Base-by-base conservation (phyloP, 148 eudicot species). In the Dysphania ambrosioides region DNA sequence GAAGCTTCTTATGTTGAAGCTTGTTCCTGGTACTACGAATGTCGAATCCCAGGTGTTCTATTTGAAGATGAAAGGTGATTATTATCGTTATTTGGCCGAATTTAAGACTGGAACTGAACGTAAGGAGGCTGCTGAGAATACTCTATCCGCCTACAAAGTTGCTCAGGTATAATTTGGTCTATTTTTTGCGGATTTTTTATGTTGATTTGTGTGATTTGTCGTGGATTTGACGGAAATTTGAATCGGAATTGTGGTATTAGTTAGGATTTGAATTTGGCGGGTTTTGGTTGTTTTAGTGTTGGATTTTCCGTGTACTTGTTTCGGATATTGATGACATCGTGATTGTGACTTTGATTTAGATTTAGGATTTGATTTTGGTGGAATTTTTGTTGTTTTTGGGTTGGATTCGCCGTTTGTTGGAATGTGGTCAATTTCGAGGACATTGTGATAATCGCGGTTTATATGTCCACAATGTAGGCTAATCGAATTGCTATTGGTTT, bases 91-190 rank as follows among this genome's bases (percentile, higher is more conserved):
- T 75, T 72, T 80, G 36, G 83, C 83, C 3, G 83, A 80, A 68
- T 75, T 80, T 58, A 80, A 66, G 53, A n/a, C 83, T 26, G 83
- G 76, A 26, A 41, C 75, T 42, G 83, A 80, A 2, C 41, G 79
- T 1, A 72, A 80, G 26, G 76, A 71, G 47, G 79, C 83, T 31
- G 79, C 76, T 44, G 79, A 71, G 72, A 75, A 64, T 4, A 75
- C 83, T 42, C 76, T 80, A 19, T 70, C 79, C 9, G 75, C 79
- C 10, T 80, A 80, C 76, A 80, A 75, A 67, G 41, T 76, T 13
- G 79, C 79, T 75, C 92, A 88, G 92, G 92, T 88, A 31, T n/a
- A n/a, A n/a, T n/a, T n/a, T n/a, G n/a, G 8, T 23, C 24, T 1
- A 53, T 41, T 3, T 5, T 11, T 60, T 49, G 51, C n/a, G n/a